Evolutionary conservation across 768 basidiomycete genomes (phyloP).

Genomic region (Mycena venus): DNA sequence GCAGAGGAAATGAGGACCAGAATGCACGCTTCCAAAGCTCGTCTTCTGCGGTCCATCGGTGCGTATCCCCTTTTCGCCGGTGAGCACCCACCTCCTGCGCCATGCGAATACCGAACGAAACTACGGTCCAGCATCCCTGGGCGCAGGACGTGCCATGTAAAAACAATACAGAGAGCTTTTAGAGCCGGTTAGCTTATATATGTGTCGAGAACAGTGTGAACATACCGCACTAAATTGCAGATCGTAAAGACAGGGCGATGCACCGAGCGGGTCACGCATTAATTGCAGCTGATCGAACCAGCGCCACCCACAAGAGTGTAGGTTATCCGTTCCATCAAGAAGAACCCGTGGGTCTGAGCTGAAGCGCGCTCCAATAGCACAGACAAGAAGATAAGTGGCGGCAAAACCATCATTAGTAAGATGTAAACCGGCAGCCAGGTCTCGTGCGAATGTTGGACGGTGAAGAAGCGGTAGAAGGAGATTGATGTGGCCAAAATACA

Average conservation of each 20-base stretch:
- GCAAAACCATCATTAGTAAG: constrained; percentile 61
- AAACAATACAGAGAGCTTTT: constrained; percentile 63
- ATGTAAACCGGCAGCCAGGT: constrained; percentile 64
- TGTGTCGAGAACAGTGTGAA: constrained; percentile 36
- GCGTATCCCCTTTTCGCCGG: constrained; percentile 49
- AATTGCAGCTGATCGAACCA: constrained; percentile 77
- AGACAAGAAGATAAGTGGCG: constrained; percentile 62
- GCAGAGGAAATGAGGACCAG: constrained; percentile 52
- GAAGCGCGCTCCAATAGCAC: constrained; percentile 71
- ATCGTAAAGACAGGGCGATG: constrained; percentile 75
- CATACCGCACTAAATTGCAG: constrained; percentile 78
- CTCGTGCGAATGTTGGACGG: constrained; percentile 73
- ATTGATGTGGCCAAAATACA: constrained; percentile 76
- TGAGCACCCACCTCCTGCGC: constrained; percentile 86
- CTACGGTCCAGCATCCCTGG: constrained; percentile 72
- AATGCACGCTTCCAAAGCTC: constrained; percentile 84
- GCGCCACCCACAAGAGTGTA: constrained; percentile 69
- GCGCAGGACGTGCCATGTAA: constrained; percentile 62
- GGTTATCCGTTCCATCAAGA: constrained; percentile 57
- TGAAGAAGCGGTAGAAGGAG: constrained; percentile 77
- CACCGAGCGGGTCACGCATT: constrained; percentile 69
- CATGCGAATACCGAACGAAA: constrained; percentile 77
- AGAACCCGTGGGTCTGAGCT: constrained; percentile 75
- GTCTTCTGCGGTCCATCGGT: constrained; percentile 64
- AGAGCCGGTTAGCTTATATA: background rate